These are phyloP conservation scores for Blastocystis hominis DNA, from an alignment of 352 stramenopile species.

Conservation along the genomic window DNA sequence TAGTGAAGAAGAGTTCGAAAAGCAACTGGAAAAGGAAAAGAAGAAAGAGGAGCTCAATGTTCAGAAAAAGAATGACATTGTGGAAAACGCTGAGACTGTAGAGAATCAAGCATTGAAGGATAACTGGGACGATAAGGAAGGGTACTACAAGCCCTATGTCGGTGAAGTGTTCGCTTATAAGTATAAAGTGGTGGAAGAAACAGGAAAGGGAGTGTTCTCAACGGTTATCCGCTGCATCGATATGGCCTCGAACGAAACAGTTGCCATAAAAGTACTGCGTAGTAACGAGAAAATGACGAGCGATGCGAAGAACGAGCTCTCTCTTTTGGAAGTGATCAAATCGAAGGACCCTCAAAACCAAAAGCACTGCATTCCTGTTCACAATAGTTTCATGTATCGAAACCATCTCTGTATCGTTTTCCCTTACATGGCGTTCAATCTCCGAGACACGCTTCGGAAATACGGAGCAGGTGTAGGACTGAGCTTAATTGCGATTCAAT, in stretches of 20 bases:
- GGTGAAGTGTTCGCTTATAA: conserved; percentile 79
- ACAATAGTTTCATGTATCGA: conserved; percentile 78
- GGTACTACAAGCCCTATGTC: conserved; percentile 88
- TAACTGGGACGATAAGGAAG: conserved; percentile 89
- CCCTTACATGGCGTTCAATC: conserved; percentile 90
- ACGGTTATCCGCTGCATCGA: conserved; percentile 86
- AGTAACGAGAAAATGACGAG: conserved; percentile 96
- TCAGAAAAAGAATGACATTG: conserved; percentile 60
- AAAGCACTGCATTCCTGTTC: conserved; percentile 74
- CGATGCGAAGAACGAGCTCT: conserved; percentile 74
- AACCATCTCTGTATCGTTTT: conserved; percentile 91
- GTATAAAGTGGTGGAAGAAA: conserved; percentile 82
- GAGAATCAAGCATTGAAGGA: conserved; percentile 63
- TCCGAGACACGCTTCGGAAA: conserved; percentile 80
- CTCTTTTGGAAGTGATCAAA: conserved; percentile 70
- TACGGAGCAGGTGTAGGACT: conserved; percentile 75
- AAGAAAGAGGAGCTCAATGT: conserved; percentile 17
- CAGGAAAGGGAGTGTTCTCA: conserved; percentile 93
- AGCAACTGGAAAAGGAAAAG: conserved; percentile 51
- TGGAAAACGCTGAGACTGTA: conserved; percentile 61
- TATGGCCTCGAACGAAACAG: conserved; percentile 60
- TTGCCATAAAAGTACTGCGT: conserved; percentile 68
- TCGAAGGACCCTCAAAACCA: conserved; percentile 70
- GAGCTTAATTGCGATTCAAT: conserved; percentile 69
- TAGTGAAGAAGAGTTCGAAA: conserved; percentile 66